These are phyloP conservation scores for Cladosporium sp. DNA, from an alignment of 2,329 filamentous ascomycete genomes.

Conservation along the genomic window DNA sequence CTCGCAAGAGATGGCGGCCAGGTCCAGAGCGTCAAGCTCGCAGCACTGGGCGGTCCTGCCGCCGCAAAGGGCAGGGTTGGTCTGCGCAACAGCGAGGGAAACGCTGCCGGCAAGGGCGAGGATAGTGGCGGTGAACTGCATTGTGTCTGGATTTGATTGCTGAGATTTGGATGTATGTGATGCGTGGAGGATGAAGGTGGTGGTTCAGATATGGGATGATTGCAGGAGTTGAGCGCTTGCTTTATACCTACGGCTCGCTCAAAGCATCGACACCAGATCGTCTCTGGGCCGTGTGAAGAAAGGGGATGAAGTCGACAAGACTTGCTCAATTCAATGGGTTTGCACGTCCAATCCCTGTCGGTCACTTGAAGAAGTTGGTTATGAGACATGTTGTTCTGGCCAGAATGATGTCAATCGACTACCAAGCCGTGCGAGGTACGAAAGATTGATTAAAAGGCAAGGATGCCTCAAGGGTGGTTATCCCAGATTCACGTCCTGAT, in stretches of 20 bases:
- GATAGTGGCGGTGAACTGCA: slow-evolving; percentile 15
- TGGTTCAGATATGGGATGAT: no score
- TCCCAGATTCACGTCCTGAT: not conserved
- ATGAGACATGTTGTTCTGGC: not conserved
- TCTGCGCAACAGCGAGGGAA: slow-evolving; percentile 9
- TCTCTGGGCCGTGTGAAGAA: no score
- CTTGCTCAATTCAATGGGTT: no score
- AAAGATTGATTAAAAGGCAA: not conserved
- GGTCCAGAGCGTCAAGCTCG: slow-evolving; percentile 9
- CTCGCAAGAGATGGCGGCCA: slow-evolving; percentile 12
- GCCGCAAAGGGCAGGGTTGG: slow-evolving; percentile 8
- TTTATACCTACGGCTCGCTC: no score
- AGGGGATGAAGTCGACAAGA: no score
- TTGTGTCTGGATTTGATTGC: not conserved
- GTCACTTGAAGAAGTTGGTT: not conserved
- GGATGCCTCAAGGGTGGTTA: not conserved
- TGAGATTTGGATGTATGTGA: not conserved
- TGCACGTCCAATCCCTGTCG: no score
- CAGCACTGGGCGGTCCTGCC: slow-evolving; percentile 10
- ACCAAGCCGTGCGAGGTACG: not conserved
- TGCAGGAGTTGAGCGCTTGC: no score
- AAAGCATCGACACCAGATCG: no score
- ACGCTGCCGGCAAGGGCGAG: slow-evolving; percentile 14
- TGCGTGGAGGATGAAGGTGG: no score
- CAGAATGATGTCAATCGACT: not conserved